Conservation (phyloP, 2,329 filamentous ascomycete species). For the Alternaria tenuissima region DNA sequence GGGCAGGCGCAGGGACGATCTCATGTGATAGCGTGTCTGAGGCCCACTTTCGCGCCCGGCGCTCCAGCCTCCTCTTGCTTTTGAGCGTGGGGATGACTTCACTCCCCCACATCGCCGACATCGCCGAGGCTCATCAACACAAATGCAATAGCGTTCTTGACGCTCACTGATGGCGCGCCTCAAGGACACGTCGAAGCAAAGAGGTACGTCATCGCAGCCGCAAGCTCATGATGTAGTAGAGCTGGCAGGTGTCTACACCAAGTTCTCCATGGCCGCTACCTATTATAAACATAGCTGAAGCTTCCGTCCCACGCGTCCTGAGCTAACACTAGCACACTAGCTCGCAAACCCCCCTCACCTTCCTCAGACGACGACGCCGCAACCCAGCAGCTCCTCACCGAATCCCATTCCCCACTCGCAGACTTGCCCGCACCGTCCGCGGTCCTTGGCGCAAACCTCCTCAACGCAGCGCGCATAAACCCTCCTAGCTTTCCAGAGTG, state of each 20-base stretch:
- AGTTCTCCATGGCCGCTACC: not conserved
- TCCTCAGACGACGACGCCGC: conserved; percentile 28
- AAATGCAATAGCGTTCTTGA: not conserved
- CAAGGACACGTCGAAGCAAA: conserved; percentile 8
- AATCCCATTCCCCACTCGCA: conserved; percentile 21
- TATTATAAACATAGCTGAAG: not conserved
- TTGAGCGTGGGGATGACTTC: conserved; percentile 9
- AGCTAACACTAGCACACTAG: not conserved
- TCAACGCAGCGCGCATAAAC: conserved; percentile 42
- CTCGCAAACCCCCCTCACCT: not conserved
- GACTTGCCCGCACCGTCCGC: conserved; percentile 19
- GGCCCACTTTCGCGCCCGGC: conserved; percentile 10
- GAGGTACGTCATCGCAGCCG: conserved; percentile 1
- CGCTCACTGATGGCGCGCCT: conserved; percentile 21
- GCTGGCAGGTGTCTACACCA: not conserved
- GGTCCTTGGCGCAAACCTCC: conserved; percentile 32
- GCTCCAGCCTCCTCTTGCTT: conserved; percentile 4
- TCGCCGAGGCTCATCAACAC: not conserved
- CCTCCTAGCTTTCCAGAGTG: conserved; percentile 9
- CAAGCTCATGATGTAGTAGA: not conserved
- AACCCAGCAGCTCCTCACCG: conserved; percentile 34
- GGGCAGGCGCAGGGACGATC: conserved; percentile 5
- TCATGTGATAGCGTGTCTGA: conserved; percentile 32
- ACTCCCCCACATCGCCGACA: conserved; percentile 10
- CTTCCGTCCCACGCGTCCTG: not conserved